Base-by-base conservation (phyloP, 805 yeast species). In the Ogataea saltuana region DNA sequence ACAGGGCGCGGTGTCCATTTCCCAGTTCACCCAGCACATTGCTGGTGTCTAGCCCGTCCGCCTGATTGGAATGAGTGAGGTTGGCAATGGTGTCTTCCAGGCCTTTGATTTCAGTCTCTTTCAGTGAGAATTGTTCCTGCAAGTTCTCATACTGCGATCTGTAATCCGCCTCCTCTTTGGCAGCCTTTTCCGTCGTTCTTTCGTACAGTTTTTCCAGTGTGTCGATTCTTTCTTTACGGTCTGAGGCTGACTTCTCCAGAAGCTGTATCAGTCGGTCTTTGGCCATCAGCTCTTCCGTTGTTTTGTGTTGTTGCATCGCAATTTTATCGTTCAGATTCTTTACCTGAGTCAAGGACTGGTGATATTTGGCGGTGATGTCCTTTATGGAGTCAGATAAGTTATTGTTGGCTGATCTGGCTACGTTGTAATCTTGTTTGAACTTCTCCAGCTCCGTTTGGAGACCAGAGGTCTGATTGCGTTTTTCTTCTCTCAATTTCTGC, bases 241-340 rank as follows among this genome's bases (percentile, higher is more conserved):
- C 83, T 3, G 69, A 68, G 6, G 78, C 71, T 0, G 80, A 63
- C 38, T 70, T 74, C 39, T 81, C 80, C 42, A 83, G 68, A 13
- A 85, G 64, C 32, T 75, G 78, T 4, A 78, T 67, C 28, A 82
- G 62, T 38, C 85, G 78, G 38, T 82, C 82, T 59, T 83, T 87
- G 33, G 78, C 63, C 2, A 77, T 60, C 64, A 81, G 74, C 55
- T 83, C 89, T 23, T 74, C 72, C 15, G 73, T 51, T 54, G 78
- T 80, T 27, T 72, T 76, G 26, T 72, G 77, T 49, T 79, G 74
- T 28, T 71, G 70, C 1, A 59, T 45, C 1, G 71, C 60, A 10
- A 66, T 49, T 20, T 71, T 66, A 49, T 73, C 78, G 18, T 71
- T 71, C 20, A 82, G 58, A 4, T 70, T 65, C 49, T 75, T 76